A percentile compares a stretch with the other conserved stretches of the same genome.
phyloP scores from a whole-genome alignment of 1,139 yeast species.

The Nakaseomyces bracarensis region DNA sequence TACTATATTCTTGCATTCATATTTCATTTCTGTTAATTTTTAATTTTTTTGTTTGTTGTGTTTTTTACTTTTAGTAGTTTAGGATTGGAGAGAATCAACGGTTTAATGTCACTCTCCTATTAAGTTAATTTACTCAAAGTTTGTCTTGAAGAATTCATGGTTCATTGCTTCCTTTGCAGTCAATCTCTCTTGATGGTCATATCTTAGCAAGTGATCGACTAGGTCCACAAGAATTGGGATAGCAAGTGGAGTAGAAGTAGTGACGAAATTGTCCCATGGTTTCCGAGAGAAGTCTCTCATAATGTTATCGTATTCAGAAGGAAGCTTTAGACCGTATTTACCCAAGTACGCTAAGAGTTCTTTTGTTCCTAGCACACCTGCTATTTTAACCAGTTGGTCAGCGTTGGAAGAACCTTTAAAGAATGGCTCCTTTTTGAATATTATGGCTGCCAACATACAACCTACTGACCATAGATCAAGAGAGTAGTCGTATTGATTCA shows the following conservation, averaged over 20 bases:
- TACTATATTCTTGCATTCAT: neutral
- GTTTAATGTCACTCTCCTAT: neutral
- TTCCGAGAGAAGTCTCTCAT: constrained; percentile 59
- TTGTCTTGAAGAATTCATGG: constrained; percentile 42
- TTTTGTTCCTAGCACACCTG: constrained; percentile 67
- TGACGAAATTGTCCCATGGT: constrained; percentile 58
- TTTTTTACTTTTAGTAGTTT: too few species aligned
- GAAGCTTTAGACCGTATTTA: constrained; percentile 54
- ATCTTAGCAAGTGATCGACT: constrained; percentile 55
- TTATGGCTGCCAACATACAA: constrained; percentile 69
- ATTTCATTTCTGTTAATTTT: neutral
- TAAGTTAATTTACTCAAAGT: constrained; percentile 12
- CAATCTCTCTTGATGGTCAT: constrained; percentile 65
- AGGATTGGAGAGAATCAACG: too few species aligned
- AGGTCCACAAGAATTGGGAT: constrained; percentile 58
- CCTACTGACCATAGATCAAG: constrained; percentile 79
- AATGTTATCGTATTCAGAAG: constrained; percentile 57
- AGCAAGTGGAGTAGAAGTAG: constrained; percentile 46
- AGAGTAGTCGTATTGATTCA: constrained; percentile 69
- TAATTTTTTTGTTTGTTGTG: neutral
- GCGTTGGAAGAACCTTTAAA: constrained; percentile 73
- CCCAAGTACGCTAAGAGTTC: constrained; percentile 50
- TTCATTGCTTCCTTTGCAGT: constrained; percentile 70
- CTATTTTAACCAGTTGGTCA: constrained; percentile 73
- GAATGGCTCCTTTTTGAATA: constrained; percentile 69